Evolutionary conservation across 2,329 filamentous ascomycete species (phyloP).

Genomic region (Monosporascus cannonballus): DNA sequence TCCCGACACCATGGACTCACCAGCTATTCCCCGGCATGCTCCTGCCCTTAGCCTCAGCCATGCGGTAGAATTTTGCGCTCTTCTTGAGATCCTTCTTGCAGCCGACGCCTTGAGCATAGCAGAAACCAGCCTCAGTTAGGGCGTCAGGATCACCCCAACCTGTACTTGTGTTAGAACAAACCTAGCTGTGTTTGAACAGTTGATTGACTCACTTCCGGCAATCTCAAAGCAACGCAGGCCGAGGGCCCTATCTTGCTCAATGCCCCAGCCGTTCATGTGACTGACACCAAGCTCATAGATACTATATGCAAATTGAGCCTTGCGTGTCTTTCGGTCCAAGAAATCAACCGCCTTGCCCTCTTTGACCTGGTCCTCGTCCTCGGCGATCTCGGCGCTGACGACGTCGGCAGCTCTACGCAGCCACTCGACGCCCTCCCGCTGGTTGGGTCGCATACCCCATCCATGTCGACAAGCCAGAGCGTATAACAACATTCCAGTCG

Average conservation of each 20-base stretch:
- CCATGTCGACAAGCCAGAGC: slow-evolving; percentile 92
- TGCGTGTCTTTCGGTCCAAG: slow-evolving; percentile 71
- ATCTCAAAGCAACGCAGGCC: slow-evolving; percentile 94
- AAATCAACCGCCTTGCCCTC: slow-evolving; percentile 59
- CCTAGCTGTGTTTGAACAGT: slow-evolving; percentile 9
- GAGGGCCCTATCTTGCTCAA: slow-evolving; percentile 82
- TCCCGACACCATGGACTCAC: slow-evolving; percentile 46
- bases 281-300: slow-evolving; percentile 96
- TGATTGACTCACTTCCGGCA: slow-evolving; percentile 62
- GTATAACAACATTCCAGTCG: slow-evolving; percentile 93
- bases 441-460: slow-evolving; percentile 95
- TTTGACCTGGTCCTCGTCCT: slow-evolving; percentile 65
- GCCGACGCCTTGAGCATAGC: slow-evolving; percentile 87
- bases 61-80: slow-evolving; percentile 82
- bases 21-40: slow-evolving; percentile 98
- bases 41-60: slow-evolving; percentile 88
- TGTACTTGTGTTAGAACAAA: slow-evolving; percentile 24
- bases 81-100: slow-evolving; percentile 96
- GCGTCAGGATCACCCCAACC: slow-evolving; percentile 94
- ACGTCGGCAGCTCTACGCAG: slow-evolving; percentile 83
- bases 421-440: slow-evolving; percentile 86
- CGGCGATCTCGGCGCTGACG: slow-evolving; percentile 74
- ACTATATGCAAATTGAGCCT: slow-evolving; percentile 88
- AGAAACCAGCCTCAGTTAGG: slow-evolving; percentile 89
- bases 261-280: slow-evolving; percentile 98